Evolutionary conservation across 371 early-diverging fungal species (phyloP).

Genomic region (Smittium mucronatum): DNA sequence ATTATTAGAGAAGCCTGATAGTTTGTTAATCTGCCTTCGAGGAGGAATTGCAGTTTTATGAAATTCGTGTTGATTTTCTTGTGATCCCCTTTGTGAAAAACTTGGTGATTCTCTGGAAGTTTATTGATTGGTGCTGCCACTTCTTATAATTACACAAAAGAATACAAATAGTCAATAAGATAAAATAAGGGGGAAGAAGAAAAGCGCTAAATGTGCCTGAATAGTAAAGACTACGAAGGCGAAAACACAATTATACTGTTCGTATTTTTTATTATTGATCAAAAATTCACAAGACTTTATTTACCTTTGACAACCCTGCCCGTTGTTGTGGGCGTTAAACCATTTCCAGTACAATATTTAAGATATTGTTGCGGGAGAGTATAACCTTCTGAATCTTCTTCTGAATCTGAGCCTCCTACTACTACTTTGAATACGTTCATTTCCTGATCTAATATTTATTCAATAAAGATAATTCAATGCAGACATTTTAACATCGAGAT

Average conservation of each 20-base stretch:
- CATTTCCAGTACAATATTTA: background rate
- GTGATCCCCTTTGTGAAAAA: slow-evolving; percentile 42
- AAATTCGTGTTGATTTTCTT: slow-evolving; percentile 59
- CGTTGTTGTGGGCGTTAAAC: background rate
- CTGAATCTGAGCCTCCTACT: background rate
- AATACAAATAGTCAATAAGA: background rate
- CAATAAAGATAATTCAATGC: too few species aligned
- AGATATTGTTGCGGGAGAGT: background rate
- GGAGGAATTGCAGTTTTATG: slow-evolving; percentile 72
- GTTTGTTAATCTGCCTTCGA: slow-evolving; percentile 82
- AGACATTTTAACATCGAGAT: too few species aligned
- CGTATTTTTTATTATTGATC: background rate
- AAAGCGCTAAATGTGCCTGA: background rate
- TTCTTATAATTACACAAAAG: slow-evolving; percentile 19
- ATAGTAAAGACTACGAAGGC: background rate
- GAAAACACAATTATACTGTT: background rate
- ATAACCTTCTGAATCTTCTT: background rate
- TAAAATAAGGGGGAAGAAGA: too few species aligned
- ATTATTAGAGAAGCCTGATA: slow-evolving; percentile 82
- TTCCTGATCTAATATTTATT: too few species aligned
- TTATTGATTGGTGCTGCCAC: slow-evolving; percentile 38
- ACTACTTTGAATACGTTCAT: background rate
- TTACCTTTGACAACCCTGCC: slow-evolving; percentile 1
- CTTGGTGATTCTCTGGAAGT: slow-evolving; percentile 46
- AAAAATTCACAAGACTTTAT: background rate